Evolutionary conservation across 495 filamentous ascomycete genomes (phyloP).

Genomic region (Terfezia claveryi): DNA sequence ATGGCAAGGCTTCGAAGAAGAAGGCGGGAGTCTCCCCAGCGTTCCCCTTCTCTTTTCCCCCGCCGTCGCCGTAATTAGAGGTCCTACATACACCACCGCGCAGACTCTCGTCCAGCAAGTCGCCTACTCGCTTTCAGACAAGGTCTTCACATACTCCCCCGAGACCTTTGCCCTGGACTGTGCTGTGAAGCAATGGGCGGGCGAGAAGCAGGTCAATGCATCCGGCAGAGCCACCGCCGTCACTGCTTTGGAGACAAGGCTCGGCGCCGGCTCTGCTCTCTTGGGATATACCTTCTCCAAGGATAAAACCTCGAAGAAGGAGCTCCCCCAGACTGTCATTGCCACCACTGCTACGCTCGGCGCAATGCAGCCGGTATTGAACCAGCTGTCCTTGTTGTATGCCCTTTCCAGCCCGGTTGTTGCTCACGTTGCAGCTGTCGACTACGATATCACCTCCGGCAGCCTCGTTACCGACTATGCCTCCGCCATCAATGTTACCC

Average conservation of each 20-base stretch:
- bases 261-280: constrained; percentile 77
- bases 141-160: constrained; percentile 89
- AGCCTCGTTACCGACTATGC: constrained; percentile 69
- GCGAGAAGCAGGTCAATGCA: constrained; percentile 43
- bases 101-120: constrained; percentile 90
- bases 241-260: constrained; percentile 60
- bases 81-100: constrained; percentile 74
- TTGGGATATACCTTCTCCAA: constrained; percentile 93
- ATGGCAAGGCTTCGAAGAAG: background rate
- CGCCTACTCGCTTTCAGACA: constrained; percentile 78
- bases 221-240: constrained; percentile 61
- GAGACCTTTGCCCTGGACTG: constrained; percentile 76
- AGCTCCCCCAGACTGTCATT: constrained; percentile 73
- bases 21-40: background rate
- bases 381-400: constrained; percentile 78
- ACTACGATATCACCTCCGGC: constrained; percentile 44
- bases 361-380: constrained; percentile 59
- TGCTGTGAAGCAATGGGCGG: constrained; percentile 55
- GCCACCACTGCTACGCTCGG: constrained; percentile 63
- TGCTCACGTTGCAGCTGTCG: constrained; percentile 79
- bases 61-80: constrained; percentile 32
- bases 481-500: constrained; percentile 56
- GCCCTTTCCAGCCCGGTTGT: constrained; percentile 76
- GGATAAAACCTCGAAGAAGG: constrained; percentile 79
- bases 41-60: constrained; percentile 6